Evolutionary conservation across 805 yeast species (phyloP), one percentile per base, ranked within the genome.

Genomic region (Cyberlindnera misumaiensis): DNA sequence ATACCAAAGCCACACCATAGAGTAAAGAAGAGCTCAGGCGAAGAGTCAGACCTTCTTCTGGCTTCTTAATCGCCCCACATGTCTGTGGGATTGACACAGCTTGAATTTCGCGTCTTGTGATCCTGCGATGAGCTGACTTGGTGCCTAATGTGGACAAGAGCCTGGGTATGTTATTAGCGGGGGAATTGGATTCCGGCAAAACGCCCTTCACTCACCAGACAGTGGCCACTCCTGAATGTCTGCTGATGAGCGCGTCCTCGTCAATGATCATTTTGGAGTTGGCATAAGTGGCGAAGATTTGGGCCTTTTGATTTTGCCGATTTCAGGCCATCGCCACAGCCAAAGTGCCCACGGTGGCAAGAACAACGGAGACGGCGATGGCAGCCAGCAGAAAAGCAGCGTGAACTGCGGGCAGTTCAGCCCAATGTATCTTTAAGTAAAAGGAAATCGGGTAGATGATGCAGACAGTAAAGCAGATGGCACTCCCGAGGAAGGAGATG

Each of bases 391-490:
- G n/a, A n/a, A n/a, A n/a, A n/a, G 41, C 6, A 58, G 8, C 0
- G 47, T 7, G 26, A 46, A 59, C 38, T 64, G 62, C 2, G 40
- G 7, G 1, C 29, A 12, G 1, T 61, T 26, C 14, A 78, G 51
- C 25, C 3, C 56, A 55, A 52, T 69, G 73, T 16, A 78, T 56
- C 47, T 63, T 69, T 36, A 77, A 53, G 57, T 85, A 82, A 57
- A 84, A 84, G 10, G 70, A 52, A 11, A 81, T 58, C 3, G 95
- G 95, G 28, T 79, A 68, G 3, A 83, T 74, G 38, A 84, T 64
- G 56, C 94, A 84, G 30, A 84, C 75, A 3, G 81, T 68, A 53
- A 81, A 78, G 48, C 93, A 83, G 41, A 85, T 73, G 3, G 83
- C 71, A 22, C 84, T 68, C 2, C 95, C 95, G 46, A 83, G 55